Base-by-base conservation (phyloP, 805 yeast species). In the Wickerhamiella cacticola region DNA sequence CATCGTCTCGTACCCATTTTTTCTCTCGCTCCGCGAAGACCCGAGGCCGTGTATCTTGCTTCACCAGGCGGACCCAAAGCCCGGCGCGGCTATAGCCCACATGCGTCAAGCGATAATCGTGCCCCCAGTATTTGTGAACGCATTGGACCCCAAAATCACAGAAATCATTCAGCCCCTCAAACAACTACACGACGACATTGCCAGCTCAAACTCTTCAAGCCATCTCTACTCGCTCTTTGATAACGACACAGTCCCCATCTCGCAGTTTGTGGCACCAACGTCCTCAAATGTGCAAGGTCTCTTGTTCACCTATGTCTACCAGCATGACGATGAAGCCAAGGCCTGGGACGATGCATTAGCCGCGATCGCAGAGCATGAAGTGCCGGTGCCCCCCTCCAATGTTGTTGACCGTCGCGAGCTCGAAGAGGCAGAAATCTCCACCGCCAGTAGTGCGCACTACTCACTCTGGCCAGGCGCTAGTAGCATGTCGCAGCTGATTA, bases 101-200 rank as follows among this genome's bases (percentile, higher is more conserved):
- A 44, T 48, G 15, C 45, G 51, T 2, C 51, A 48, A 40, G 51
- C 48, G 8, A 44, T 40, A 2, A 44, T 48, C 13, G 47, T 48
- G 6, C 51, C 51, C n/a, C 48, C 51, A 2, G 48, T 48, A 16
- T 48, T 48, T 23, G 29, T 38, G 5, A 23, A 25, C 18, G 44
- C 45, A 19, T 10, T 23, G 26, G 48, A 44, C 41, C 33, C 24
- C 18, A 35, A 43, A 21, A 44, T 48, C 23, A 18, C 31, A 15
- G 41, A 24, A 2, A 18, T 44, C 9, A 29, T 48, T 5, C n/a
- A 21, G 24, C 51, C 51, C 19, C 16, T 48, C 16, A 24, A 16
- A 13, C 35, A 39, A 22, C 42, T 48, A n/a, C 33, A 39, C 6
- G 48, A 21, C n/a, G 16, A 19, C 21, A 28, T 46, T 15, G 9